A percentile compares a stretch with the other conserved stretches of the same genome.
These are phyloP conservation scores for Neoscytalidium dimidiatum DNA, from an alignment of 2,329 filamentous ascomycete genomes.

Conservation along the genomic window DNA sequence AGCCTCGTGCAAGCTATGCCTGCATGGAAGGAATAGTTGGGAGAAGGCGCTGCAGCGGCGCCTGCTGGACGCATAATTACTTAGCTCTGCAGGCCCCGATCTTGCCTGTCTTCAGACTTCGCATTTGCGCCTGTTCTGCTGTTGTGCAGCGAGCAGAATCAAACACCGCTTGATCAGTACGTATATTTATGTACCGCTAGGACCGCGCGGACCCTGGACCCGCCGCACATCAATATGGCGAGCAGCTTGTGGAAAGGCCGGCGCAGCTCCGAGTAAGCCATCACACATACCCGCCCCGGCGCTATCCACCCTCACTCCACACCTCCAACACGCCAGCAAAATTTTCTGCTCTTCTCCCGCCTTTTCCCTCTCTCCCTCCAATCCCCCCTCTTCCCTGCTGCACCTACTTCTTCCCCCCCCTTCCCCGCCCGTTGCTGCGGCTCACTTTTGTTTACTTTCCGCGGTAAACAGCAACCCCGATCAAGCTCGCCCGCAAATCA, in stretches of 20 bases:
- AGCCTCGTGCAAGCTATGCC: not conserved
- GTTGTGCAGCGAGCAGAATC: conserved; percentile 9
- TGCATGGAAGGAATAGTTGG: not conserved
- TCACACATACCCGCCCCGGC: conserved; percentile 20
- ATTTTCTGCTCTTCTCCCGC: conserved; percentile 21
- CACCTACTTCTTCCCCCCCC: not conserved
- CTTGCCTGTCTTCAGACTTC: not conserved
- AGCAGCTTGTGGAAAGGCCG: conserved; percentile 42
- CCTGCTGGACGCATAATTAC: conserved; percentile 2
- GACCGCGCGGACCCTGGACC: conserved; percentile 9
- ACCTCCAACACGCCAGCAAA: conserved; percentile 22
- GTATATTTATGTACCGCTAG: conserved; percentile 6
- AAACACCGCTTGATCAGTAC: conserved; percentile 7
- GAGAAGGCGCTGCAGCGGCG: not conserved
- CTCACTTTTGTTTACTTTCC: conserved; percentile 3
- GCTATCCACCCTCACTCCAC: conserved; percentile 21
- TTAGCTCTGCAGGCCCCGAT: not conserved
- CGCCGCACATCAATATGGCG: conserved; percentile 33
- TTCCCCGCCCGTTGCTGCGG: conserved; percentile 10
- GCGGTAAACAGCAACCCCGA: conserved; percentile 11
- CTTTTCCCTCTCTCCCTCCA: conserved; percentile 15
- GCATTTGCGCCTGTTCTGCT: not conserved
- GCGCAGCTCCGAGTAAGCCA: conserved; percentile 43
- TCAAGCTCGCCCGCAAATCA: not conserved
- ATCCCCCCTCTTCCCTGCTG: not conserved